phyloP scores from a whole-genome alignment of 2,329 filamentous ascomycete genomes.

The Ceratocystis huliohia region DNA sequence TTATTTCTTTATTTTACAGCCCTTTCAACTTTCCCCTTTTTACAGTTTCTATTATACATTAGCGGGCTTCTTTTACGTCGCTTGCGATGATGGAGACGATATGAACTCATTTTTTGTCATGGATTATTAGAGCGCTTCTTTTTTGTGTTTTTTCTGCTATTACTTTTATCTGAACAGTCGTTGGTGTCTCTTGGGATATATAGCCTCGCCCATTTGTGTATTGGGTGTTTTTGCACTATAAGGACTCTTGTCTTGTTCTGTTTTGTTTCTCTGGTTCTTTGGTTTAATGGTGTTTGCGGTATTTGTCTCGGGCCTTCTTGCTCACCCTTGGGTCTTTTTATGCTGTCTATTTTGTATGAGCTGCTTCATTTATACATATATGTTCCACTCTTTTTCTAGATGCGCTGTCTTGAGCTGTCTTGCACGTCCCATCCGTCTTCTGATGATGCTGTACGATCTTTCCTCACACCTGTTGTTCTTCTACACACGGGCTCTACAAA shows the following conservation, averaged over 20 bases:
- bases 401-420: not conserved
- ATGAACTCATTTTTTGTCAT: constrained; percentile 12
- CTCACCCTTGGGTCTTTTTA: constrained; percentile 6
- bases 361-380: constrained; percentile 12
- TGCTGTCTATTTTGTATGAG: constrained; percentile 9
- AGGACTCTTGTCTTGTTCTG: constrained; percentile 3
- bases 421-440: not conserved
- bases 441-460: constrained; percentile 3
- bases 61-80: not conserved
- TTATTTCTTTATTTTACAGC: not conserved
- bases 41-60: constrained; percentile 2
- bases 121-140: constrained; percentile 16
- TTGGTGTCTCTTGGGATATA: constrained; percentile 1
- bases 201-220: constrained; percentile 1
- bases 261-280: not conserved
- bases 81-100: constrained; percentile 12
- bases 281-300: not conserved
- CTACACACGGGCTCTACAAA: too few relatives aligned
- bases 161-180: not conserved
- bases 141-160: constrained; percentile 5
- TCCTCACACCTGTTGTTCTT: not conserved
- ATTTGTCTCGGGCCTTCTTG: not conserved
- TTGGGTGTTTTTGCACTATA: constrained; percentile 3
- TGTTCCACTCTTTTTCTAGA: constrained; percentile 1
- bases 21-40: not conserved